These are phyloP conservation scores for Biscutella auriculata DNA, from an alignment of 441 rosid species.

Conservation along the genomic window DNA sequence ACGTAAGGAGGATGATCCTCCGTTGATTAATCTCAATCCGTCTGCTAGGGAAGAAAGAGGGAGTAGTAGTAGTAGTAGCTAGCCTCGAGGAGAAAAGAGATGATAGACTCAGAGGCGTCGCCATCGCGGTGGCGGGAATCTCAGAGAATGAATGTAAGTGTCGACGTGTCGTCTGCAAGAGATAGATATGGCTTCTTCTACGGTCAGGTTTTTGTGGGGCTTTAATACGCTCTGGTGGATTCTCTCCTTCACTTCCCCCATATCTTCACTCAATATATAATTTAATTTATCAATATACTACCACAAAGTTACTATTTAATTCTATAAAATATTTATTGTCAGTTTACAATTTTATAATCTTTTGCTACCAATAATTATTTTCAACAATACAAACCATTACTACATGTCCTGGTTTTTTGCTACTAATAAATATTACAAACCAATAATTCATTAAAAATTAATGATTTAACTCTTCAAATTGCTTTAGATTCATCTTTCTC, in stretches of 20 bases:
- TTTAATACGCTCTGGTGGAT: slow-evolving; percentile 14
- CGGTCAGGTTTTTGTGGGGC: slow-evolving; percentile 21
- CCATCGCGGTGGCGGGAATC: slow-evolving; percentile 10
- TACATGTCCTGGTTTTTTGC: too few species aligned
- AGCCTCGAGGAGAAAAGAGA: slow-evolving; percentile 9
- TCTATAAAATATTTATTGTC: too few species aligned
- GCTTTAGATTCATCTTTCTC: neutral
- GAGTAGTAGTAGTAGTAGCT: neutral
- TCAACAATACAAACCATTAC: too few species aligned
- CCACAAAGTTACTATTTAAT: neutral
- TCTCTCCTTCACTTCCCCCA: slow-evolving; percentile 4
- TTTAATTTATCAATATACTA: too few species aligned
- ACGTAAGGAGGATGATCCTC: slow-evolving; percentile 9
- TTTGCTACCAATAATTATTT: too few species aligned
- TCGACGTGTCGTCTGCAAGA: slow-evolving; percentile 17
- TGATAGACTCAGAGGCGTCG: slow-evolving; percentile 19
- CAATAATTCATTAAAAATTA: neutral
- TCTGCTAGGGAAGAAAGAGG: slow-evolving; percentile 10
- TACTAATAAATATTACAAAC: too few species aligned
- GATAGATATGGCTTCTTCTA: slow-evolving; percentile 1
- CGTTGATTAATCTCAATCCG: too few species aligned
- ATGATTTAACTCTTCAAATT: neutral
- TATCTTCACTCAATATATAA: too few species aligned
- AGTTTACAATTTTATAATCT: too few species aligned
- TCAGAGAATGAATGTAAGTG: slow-evolving; percentile 5